Evolutionary conservation across 2,329 filamentous ascomycete genomes (phyloP).

Genomic region (Penicillium sp.): DNA sequence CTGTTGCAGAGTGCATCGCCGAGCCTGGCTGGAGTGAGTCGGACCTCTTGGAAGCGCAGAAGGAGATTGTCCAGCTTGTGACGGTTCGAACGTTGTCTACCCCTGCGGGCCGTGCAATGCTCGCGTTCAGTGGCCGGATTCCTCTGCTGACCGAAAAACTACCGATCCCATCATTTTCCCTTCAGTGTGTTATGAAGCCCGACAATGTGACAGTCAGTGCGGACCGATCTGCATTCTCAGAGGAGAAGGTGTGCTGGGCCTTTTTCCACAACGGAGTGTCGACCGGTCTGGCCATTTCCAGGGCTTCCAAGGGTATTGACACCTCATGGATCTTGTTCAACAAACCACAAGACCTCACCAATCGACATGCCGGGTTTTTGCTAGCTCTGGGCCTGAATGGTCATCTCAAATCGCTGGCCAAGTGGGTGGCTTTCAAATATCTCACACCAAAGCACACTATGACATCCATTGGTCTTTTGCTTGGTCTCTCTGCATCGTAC

Average conservation of each 20-base stretch:
- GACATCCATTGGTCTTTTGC: conserved; percentile 92
- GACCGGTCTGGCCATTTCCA: conserved; percentile 87
- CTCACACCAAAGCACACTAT: conserved; percentile 98
- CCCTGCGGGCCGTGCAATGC: conserved; percentile 77
- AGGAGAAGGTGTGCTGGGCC: conserved; percentile 97
- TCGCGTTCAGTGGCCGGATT: conserved; percentile 81
- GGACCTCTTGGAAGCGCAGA: conserved; percentile 85
- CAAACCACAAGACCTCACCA: conserved; percentile 86
- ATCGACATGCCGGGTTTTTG: conserved; percentile 92
- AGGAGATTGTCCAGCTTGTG: conserved; percentile 79
- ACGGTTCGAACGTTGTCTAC: conserved; percentile 85
- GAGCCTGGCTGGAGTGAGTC: conserved; percentile 78
- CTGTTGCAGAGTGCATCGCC: conserved; percentile 71
- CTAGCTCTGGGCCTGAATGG: conserved; percentile 89
- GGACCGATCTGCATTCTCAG: conserved; percentile 79
- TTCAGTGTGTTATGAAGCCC: conserved; percentile 87
- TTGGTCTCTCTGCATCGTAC: conserved; percentile 89
- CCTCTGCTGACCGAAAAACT: conserved; percentile 92
- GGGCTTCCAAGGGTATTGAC: conserved; percentile 86
- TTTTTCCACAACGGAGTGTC: conserved; percentile 97
- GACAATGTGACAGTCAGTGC: conserved; percentile 90
- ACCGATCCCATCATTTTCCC: conserved; percentile 81
- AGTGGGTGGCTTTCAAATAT: conserved; percentile 99
- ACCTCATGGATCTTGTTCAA: conserved; percentile 99
- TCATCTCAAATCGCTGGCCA: conserved; percentile 87